Evolutionary conservation across 139 green algal genomes (phyloP).

Genomic region (Coelastrella sp.): DNA sequence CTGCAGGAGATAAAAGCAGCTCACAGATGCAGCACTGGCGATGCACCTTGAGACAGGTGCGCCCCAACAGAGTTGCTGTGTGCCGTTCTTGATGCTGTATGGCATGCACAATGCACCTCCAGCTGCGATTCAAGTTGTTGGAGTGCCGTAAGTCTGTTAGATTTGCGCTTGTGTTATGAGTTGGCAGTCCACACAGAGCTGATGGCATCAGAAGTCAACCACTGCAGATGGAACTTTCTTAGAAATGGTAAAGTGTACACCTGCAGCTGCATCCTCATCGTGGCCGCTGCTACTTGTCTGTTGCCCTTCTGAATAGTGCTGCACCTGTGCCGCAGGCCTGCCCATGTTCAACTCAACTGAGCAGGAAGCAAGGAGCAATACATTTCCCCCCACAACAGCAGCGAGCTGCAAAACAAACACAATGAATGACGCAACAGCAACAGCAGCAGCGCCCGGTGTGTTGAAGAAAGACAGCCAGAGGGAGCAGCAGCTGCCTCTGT

Average conservation of each 20-base stretch:
- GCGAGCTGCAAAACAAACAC: background rate
- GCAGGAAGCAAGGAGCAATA: background rate
- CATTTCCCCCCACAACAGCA: background rate
- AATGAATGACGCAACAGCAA: background rate
- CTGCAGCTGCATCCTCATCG: background rate
- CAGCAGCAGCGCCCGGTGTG: background rate
- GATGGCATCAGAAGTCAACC: too few species aligned
- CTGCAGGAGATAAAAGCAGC: background rate
- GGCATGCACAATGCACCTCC: background rate
- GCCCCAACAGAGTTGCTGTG: background rate
- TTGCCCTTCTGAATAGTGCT: background rate
- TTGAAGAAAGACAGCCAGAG: background rate
- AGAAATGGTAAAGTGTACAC: background rate
- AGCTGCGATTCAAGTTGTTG: too few species aligned
- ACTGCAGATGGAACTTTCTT: background rate
- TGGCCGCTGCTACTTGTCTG: background rate
- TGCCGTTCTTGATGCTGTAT: background rate
- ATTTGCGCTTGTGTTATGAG: too few species aligned
- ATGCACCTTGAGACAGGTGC: background rate
- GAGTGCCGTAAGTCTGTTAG: too few species aligned
- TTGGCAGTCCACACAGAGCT: too few species aligned
- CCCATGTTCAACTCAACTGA: background rate
- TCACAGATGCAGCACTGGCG: constrained; percentile 7
- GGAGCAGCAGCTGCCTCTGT: background rate
- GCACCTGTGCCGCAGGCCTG: too few species aligned